Conservation (phyloP, 225 moss, liverwort and hornwort species). For the Ulota crispa region DNA sequence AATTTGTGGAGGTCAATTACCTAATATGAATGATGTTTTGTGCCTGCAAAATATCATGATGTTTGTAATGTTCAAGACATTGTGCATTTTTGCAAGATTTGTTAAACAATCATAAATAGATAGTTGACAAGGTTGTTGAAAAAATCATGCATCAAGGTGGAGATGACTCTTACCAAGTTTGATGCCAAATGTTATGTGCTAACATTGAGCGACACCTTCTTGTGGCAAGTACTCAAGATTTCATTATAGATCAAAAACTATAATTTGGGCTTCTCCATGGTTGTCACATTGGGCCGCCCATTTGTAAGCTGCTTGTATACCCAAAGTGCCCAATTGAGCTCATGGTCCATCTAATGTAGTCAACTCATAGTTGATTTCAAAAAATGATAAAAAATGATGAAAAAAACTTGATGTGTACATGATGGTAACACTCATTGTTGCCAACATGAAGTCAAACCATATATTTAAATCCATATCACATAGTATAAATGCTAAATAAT, state of each 20-base stretch:
- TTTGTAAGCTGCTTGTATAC: too few species aligned
- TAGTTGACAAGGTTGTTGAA: neutral
- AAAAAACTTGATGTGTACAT: too few species aligned
- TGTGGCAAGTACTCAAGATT: neutral
- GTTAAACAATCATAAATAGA: neutral
- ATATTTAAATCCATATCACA: too few species aligned
- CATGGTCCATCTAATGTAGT: too few species aligned
- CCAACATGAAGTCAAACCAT: too few species aligned
- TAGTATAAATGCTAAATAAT: too few species aligned
- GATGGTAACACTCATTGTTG: too few species aligned
- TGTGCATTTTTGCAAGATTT: neutral
- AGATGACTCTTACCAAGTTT: slow-evolving; percentile 3
- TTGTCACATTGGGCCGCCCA: too few species aligned
- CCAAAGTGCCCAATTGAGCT: too few species aligned
- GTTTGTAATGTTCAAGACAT: neutral
- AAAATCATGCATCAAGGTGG: neutral
- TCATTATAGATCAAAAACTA: neutral
- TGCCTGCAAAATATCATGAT: neutral
- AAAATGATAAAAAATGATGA: too few species aligned
- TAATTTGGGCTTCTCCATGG: neutral
- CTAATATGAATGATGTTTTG: neutral
- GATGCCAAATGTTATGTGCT: neutral
- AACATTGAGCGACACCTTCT: neutral
- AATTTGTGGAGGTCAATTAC: neutral
- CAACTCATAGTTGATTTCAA: too few species aligned